phyloP scores from a whole-genome alignment of 2,329 filamentous ascomycete genomes.

The Stenocarpella maydis region DNA sequence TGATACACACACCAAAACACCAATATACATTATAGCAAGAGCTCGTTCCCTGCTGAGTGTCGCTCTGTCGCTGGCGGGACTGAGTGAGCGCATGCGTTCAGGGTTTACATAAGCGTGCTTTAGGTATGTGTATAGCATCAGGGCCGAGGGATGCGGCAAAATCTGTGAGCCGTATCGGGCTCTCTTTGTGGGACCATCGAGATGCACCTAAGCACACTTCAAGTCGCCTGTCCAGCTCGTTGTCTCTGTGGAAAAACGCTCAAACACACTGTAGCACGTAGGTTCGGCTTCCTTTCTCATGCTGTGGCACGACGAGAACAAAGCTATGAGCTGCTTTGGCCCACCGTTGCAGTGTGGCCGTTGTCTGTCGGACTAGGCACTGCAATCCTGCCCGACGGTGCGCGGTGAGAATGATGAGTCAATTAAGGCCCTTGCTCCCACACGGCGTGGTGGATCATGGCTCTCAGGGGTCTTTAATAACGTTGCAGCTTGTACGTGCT shows the following conservation, averaged over 20 bases:
- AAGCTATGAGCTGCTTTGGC: neutral
- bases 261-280: too few species aligned
- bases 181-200: neutral
- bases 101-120: neutral
- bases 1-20: conserved; percentile 1
- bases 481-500: neutral
- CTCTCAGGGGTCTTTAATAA: conserved; percentile 21
- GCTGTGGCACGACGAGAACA: neutral
- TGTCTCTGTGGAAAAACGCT: neutral
- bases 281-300: neutral
- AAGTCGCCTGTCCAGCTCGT: neutral
- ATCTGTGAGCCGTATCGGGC: too few species aligned
- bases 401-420: conserved; percentile 12
- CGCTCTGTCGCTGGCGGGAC: neutral
- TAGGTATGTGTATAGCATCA: too few species aligned
- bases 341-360: neutral
- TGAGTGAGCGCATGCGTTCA: neutral
- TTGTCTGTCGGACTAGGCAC: neutral
- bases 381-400: neutral
- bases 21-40: neutral
- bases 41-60: neutral
- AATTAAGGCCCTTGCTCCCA: conserved; percentile 15
- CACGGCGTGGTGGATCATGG: conserved; percentile 14
- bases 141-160: neutral
- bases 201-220: neutral